Base-by-base conservation (phyloP, 441 rosid species). In the Populus hybrid region DNA sequence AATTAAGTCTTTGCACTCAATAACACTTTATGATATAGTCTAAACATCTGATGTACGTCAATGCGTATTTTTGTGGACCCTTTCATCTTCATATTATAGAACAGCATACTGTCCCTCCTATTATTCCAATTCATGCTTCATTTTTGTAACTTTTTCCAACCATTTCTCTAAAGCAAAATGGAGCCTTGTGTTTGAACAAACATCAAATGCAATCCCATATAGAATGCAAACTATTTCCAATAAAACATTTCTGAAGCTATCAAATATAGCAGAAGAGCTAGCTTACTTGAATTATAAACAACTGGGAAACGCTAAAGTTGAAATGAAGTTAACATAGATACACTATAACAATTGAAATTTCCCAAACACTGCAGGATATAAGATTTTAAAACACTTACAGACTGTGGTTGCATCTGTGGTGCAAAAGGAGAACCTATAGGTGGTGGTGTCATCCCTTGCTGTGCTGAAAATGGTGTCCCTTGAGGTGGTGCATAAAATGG, bases 351-450 rank as follows among this genome's bases (percentile, higher is more conserved):
- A 34, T 18, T 34, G 16, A 69, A 36, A 18, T 34, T 66, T 66
- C 32, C 34, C 36, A 66, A 66, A 66, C 16, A 67, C 8, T 36
- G 35, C 30, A 71, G 28, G 23, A 26, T 16, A n/a, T 40, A 65
- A 78, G 73, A 42, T 42, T 26, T 73, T 26, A 59, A 61, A 67
- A 14, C 71, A 80, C 82, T 80, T 81, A 92, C 98, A 87, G 83
- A 88, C 59, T 83, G 92, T 40, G 81, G 77, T 76, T 81, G 92
- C 85, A 81, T 73, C 75, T 84, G 94, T 81, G 86, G 95, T 82
- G 88, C 92, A 84, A 85, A 92, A 67, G 95, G 88, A 73, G 84
- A 79, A 83, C 83, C 82, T 14, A 84, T 50, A 20, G 88, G 85
- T 8, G 88, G 83, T 4, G 86, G 83, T 71, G 87, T 80, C 61